Percentiles rank a stretch among this genome's conserved stretches.
Evolutionary conservation across 2,329 filamentous ascomycete genomes (phyloP).

Genomic region (Coccinonectria pachysandricola): DNA sequence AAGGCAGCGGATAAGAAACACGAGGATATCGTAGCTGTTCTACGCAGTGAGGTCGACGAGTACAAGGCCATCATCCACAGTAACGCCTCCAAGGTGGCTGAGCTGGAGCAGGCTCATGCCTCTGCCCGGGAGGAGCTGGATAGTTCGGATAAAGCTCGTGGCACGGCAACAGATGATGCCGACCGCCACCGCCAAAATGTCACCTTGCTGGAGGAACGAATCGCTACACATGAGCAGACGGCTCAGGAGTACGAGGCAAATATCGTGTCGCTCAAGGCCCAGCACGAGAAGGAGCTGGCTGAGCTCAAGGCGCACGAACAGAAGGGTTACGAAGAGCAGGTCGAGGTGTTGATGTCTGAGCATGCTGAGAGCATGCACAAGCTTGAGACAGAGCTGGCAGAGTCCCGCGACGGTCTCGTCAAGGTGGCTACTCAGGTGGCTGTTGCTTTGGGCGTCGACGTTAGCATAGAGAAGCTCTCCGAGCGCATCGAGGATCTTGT

Average conservation of each 20-base stretch:
- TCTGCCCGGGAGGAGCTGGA: constrained; percentile 58
- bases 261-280: constrained; percentile 37
- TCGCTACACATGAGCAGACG: constrained; percentile 47
- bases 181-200: constrained; percentile 38
- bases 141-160: constrained; percentile 50
- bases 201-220: constrained; percentile 45
- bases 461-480: constrained; percentile 57
- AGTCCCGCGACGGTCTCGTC: constrained; percentile 56
- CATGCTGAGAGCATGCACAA: constrained; percentile 45
- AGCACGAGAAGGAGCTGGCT: constrained; percentile 40
- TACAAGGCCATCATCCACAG: constrained; percentile 65
- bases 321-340: constrained; percentile 46
- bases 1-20: constrained; percentile 44
- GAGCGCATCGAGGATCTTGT: constrained; percentile 49
- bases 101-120: constrained; percentile 63
- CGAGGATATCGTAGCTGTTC: constrained; percentile 44
- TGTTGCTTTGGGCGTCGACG: constrained; percentile 48
- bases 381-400: constrained; percentile 52
- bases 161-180: constrained; percentile 36
- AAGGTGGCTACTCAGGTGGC: constrained; percentile 55
- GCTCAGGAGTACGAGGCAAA: constrained; percentile 44
- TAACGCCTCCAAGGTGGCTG: constrained; percentile 58
- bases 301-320: constrained; percentile 39
- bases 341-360: constrained; percentile 48
- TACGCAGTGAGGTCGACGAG: constrained; percentile 69